Conservation (phyloP, 306 rosid genomes). For the Ochetophila trinervis region DNA sequence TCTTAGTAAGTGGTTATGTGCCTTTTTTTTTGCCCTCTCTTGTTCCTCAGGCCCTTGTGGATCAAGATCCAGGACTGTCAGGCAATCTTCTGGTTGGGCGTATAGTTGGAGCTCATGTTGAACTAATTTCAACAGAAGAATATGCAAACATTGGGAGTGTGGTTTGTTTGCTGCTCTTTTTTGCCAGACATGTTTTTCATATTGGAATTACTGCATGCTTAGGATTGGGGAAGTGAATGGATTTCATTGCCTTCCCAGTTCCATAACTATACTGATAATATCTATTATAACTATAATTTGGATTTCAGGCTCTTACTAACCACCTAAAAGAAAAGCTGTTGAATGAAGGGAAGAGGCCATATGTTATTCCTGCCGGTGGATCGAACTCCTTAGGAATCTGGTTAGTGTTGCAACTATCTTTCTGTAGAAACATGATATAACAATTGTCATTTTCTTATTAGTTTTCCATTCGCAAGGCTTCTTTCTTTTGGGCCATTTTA, state of each 20-base stretch:
- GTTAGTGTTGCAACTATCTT: constrained; percentile 40
- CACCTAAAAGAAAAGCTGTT: constrained; percentile 63
- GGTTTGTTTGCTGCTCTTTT: constrained; percentile 42
- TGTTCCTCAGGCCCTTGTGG: constrained; percentile 42
- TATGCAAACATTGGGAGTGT: constrained; percentile 67
- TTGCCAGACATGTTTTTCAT: not conserved
- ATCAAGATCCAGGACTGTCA: constrained; percentile 76
- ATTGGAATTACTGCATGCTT: not conserved
- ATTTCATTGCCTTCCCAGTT: no score
- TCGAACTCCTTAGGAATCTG: constrained; percentile 90
- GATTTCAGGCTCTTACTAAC: constrained; percentile 55
- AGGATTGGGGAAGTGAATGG: not conserved
- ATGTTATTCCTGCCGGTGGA: constrained; percentile 91
- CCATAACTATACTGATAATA: not conserved
- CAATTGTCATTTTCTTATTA: no score
- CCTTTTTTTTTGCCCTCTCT: constrained; percentile 7
- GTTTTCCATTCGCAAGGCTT: no score
- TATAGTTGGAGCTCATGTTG: constrained; percentile 75
- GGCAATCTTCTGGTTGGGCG: constrained; percentile 95
- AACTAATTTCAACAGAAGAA: constrained; percentile 78
- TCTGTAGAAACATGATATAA: not conserved
- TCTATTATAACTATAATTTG: constrained; percentile 3
- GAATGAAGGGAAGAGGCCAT: constrained; percentile 85
- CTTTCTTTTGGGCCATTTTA: no score
- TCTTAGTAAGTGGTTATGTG: not conserved